These are phyloP conservation scores for Geranium brycei DNA, from an alignment of 345 rosid genomes.

Conservation along the genomic window DNA sequence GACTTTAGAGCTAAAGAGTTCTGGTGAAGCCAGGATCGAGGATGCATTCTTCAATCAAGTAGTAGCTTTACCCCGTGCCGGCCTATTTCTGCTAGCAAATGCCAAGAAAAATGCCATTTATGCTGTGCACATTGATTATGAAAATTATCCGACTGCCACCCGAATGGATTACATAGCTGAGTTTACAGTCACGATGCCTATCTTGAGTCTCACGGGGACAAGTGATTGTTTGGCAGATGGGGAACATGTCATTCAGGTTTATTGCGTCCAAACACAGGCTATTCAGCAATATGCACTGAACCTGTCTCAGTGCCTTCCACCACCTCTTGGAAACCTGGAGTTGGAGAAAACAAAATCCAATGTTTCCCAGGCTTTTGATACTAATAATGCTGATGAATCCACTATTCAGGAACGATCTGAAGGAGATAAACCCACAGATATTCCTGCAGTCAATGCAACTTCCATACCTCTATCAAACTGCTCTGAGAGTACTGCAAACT, in stretches of 20 bases:
- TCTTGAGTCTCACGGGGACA: constrained; percentile 61
- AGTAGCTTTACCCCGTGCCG: constrained; percentile 46
- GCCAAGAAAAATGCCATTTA: constrained; percentile 69
- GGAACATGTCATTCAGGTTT: constrained; percentile 47
- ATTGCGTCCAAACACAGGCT: constrained; percentile 67
- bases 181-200: constrained; percentile 70
- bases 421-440: constrained; percentile 21
- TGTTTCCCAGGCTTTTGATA: constrained; percentile 23
- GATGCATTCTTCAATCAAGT: constrained; percentile 63
- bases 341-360: constrained; percentile 39
- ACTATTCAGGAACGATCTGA: constrained; percentile 19
- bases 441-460: constrained; percentile 12
- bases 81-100: constrained; percentile 50
- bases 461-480: constrained; percentile 13
- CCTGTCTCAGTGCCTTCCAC: constrained; percentile 56
- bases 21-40: constrained; percentile 33
- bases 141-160: constrained; percentile 47
- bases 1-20: constrained; percentile 48
- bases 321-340: constrained; percentile 34
- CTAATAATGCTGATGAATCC: constrained; percentile 16
- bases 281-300: constrained; percentile 70
- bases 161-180: constrained; percentile 60
- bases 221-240: constrained; percentile 51
- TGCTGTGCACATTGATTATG: constrained; percentile 56
- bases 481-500: constrained; percentile 21